A percentile compares a stretch with the other conserved stretches of the same genome.
Evolutionary conservation across 2,329 filamentous ascomycete genomes (phyloP).

Genomic region (Exophiala phaeomuriformis): DNA sequence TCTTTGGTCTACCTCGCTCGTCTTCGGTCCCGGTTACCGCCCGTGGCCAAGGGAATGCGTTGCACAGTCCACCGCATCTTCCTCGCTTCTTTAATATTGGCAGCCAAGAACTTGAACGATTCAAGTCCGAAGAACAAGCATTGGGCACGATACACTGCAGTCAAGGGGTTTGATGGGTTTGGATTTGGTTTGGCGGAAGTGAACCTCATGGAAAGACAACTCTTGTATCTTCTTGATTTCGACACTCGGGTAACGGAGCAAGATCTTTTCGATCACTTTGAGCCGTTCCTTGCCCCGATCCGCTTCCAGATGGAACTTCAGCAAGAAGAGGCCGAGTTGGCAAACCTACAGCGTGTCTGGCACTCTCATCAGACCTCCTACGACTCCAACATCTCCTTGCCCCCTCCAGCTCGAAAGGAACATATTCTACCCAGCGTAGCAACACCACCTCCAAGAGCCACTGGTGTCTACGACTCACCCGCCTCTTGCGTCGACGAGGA

Average conservation of each 20-base stretch:
- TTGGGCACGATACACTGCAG: slow-evolving; percentile 88
- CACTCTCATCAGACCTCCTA: slow-evolving; percentile 30
- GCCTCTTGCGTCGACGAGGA: slow-evolving; percentile 30
- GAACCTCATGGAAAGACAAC: slow-evolving; percentile 98
- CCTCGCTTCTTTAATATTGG: slow-evolving; percentile 54
- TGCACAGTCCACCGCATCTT: slow-evolving; percentile 98
- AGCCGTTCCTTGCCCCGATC: slow-evolving; percentile 81
- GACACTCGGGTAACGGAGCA: slow-evolving; percentile 77
- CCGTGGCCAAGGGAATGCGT: slow-evolving; percentile 89
- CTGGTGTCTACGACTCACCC: slow-evolving; percentile 30
- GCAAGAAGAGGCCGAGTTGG: slow-evolving; percentile 44
- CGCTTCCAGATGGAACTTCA: slow-evolving; percentile 52
- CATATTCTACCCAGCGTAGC: slow-evolving; percentile 13
- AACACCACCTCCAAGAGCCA: slow-evolving; percentile 18
- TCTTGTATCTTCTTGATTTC: slow-evolving; percentile 91
- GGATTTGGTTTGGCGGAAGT: slow-evolving; percentile 93
- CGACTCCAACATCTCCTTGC: slow-evolving; percentile 20
- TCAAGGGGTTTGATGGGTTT: slow-evolving; percentile 66
- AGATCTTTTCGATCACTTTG: slow-evolving; percentile 79
- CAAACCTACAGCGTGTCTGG: slow-evolving; percentile 31
- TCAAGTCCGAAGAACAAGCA: slow-evolving; percentile 99
- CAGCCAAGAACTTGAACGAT: slow-evolving; percentile 97
- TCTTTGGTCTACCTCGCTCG: slow-evolving; percentile 87
- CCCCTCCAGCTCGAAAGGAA: slow-evolving; percentile 15
- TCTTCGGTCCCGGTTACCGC: slow-evolving; percentile 75